Base-by-base conservation (phyloP, 164 flowering plant species). In the Malania oleifera region DNA sequence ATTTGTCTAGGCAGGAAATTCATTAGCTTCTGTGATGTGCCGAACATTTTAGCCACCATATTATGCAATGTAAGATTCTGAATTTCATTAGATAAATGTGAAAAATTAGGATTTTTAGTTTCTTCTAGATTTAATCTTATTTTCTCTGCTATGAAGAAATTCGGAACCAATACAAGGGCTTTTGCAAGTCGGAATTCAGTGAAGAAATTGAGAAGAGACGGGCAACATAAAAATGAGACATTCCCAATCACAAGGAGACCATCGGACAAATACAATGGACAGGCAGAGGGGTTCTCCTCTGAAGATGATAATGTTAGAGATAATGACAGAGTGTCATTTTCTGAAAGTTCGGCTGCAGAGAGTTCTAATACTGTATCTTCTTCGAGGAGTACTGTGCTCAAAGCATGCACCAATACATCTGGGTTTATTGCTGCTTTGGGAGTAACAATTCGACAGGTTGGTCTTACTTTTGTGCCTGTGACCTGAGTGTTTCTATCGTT, bases 361-460 rank as follows among this genome's bases (percentile, higher is more conserved):
- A 59, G 47, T 44, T 59, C 67, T 8, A 13, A 29, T 14, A 45
- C 49, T 0, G 31, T 65, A 20, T 62, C 86, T 46, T 69, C 90
- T 2, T n/a, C n/a, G n/a, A 79, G 95, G 62, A 52, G 61, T 60
- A 62, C 45, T 64, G 95, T 91, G 67, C 90, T 88, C 65, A 85
- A 79, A 64, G 83, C 96, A 14, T 91, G 98, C 70, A 69, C 66
- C 29, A 49, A 80, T 37, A 86, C 96, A 48, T 87, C 89, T 44
- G 76, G 77, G 4, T 56, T 81, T 63, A 63, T 91, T 27, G 77
- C 83, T 57, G 86, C 81, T 49, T 59, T 84, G 61, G 91, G 93
- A 51, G 25, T 84, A 55, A 50, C 62, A 31, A 77, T 88, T 66
- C 72, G 98, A 52, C 88, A 84, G 96, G 98, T 84, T 22, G 5